Evolutionary conservation across 768 basidiomycete genomes (phyloP), one percentile per base, ranked within the genome.

Genomic region (Psilocybe sp.): DNA sequence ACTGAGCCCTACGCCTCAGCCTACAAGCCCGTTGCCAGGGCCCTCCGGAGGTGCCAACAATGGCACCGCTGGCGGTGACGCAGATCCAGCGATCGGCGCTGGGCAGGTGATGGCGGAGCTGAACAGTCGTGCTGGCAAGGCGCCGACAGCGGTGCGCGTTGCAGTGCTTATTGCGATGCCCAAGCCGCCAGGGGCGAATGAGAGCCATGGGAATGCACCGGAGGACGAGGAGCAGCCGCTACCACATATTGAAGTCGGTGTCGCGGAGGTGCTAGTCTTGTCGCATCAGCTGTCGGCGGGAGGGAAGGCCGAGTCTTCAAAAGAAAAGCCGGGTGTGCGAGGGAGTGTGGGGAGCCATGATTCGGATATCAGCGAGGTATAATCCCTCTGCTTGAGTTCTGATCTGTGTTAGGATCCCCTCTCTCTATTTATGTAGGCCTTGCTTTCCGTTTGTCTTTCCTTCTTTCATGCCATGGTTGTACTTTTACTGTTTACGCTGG

Each of bases 101-200:
- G 42, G 39, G 6, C 42, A 44, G 14, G 47, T 49, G 32, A 54
- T 57, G 55, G 44, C 44, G 12, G 52, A 54, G 34, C 34, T 58
- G 11, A 40, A 41, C 15, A 32, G 42, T 4, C 28, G 23, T 14
- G 23, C 23, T 4, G 35, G 50, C 33, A 15, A 53, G n/a, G 36
- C 46, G 11, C 59, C 59, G 10, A 38, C 52, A 16, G 44, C 54
- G 32, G 50, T 69, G 38, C 60, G 60, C 23, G 64, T 69, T 2
- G 66, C 69, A 0, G 65, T 69, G 28, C 56, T 69, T 18, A 66
- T 70, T 19, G 69, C 66, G 3, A 70, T 70, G 69, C 69, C 67
- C 2, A 58, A 59, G 33, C 60, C 50, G 12, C 51, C 46, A 11
- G 39, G 2, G 45, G 50, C 37, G 34, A 18, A 36, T 18, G 48